phyloP scores from a whole-genome alignment of 495 filamentous ascomycete species.

The Jackrogersella multiformis region DNA sequence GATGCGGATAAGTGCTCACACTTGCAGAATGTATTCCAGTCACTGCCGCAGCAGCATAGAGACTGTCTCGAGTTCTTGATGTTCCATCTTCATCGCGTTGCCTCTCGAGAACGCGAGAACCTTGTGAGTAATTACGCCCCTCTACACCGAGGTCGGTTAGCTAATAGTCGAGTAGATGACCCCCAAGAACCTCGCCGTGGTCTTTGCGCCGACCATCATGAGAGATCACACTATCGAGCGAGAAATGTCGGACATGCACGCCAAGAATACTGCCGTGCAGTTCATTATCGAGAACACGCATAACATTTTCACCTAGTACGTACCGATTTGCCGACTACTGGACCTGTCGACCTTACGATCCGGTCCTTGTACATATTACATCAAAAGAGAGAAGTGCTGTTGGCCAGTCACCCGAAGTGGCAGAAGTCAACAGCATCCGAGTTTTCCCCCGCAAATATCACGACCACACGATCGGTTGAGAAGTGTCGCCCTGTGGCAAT shows the following conservation, averaged over 20 bases:
- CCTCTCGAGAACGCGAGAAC: conserved; percentile 82
- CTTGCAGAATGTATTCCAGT: conserved; percentile 73
- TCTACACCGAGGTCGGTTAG: background rate
- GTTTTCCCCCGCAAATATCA: conserved; percentile 25
- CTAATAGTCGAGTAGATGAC: conserved; percentile 72
- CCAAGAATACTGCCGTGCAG: conserved; percentile 89
- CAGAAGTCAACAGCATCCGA: conserved; percentile 23
- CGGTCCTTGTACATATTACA: conserved; percentile 41
- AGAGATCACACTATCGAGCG: conserved; percentile 84
- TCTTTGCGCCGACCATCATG: conserved; percentile 98
- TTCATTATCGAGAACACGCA: conserved; percentile 89
- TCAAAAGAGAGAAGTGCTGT: background rate
- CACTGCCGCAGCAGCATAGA: conserved; percentile 81
- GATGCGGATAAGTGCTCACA: conserved; percentile 70
- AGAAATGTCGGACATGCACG: conserved; percentile 95
- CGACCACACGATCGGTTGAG: conserved; percentile 23
- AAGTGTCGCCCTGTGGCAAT: background rate
- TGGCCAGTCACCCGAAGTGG: conserved; percentile 2
- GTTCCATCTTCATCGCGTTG: conserved; percentile 92
- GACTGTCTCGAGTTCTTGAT: conserved; percentile 93
- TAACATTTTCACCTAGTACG: conserved; percentile 68
- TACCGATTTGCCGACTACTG: background rate
- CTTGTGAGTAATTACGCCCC: conserved; percentile 55
- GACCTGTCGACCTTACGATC: conserved; percentile 8
- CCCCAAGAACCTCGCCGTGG: conserved; percentile 91